Conservation (phyloP, 2,329 filamentous ascomycete species). For the Huntiella decipiens region DNA sequence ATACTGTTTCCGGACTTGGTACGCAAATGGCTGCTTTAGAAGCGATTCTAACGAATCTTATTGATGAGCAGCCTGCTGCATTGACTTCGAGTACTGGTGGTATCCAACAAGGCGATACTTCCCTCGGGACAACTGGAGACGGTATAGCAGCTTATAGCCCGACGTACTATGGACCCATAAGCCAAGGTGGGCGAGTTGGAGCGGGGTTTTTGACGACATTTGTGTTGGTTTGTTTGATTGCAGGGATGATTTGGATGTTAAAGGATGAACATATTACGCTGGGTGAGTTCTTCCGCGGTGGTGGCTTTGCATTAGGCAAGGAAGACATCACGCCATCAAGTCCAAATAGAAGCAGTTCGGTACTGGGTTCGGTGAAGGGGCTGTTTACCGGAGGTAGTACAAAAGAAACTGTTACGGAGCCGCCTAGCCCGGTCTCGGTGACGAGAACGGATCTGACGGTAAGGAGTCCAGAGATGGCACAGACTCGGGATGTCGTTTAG, state of each 20-base stretch:
- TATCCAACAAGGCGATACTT: slow-evolving; percentile 30
- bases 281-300: background rate
- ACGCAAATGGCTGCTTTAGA: slow-evolving; percentile 55
- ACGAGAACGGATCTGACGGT: too few species aligned
- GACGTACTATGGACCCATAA: slow-evolving; percentile 18
- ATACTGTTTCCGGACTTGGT: slow-evolving; percentile 42
- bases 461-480: too few species aligned
- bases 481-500: too few species aligned
- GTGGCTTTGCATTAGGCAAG: background rate
- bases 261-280: slow-evolving; percentile 24
- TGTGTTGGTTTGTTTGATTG: slow-evolving; percentile 33
- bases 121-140: slow-evolving; percentile 25
- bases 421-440: too few species aligned
- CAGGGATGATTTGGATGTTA: slow-evolving; percentile 30
- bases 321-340: background rate
- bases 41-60: slow-evolving; percentile 42
- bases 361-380: too few species aligned
- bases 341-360: too few species aligned
- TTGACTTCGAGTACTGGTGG: slow-evolving; percentile 36
- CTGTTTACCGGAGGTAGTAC: too few species aligned
- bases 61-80: slow-evolving; percentile 24
- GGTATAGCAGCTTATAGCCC: slow-evolving; percentile 2
- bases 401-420: too few species aligned
- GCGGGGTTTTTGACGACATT: slow-evolving; percentile 45
- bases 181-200: slow-evolving; percentile 45